Evolutionary conservation across 1,284 basidiomycete genomes (phyloP), one percentile per base, ranked within the genome.

Genomic region (Irpex sp.): DNA sequence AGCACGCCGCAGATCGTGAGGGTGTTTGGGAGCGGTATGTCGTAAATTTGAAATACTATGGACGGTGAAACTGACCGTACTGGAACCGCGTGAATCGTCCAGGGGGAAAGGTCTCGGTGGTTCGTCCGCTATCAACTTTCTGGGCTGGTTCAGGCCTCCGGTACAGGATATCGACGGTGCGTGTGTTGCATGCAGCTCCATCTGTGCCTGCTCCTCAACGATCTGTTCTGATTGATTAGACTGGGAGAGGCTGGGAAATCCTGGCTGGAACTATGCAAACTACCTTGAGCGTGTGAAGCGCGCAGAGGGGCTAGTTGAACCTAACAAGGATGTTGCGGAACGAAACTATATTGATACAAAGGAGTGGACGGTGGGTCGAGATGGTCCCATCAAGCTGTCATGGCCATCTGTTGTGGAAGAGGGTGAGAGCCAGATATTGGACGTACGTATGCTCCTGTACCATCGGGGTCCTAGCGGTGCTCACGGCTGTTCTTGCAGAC

Each of bases 21-120:
- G 39, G 57, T n/a, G 39, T 31, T 7, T 65, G 63, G 63, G 37
- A 54, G 5, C 63, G 63, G 63, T 46, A 46, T n/a, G 39, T 46
- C 39, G n/a, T 13, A 46, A 46, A 33, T 33, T 33, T 33, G 31
- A 33, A 33, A 33, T 33, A 33, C 31, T 6, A 33, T 33, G 6
- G 31, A 33, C 31, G 31, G 39, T 46, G 39, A 46, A 46, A 46
- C n/a, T 46, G 39, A 46, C 31, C 31, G 31, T 33, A 46, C 39
- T 46, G 11, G 39, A 46, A n/a, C 39, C 4, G 39, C 11, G 15
- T 15, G 39, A 13, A 13, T 46, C 39, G 39, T 46, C 13, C n/a
- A 46, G 39, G 39, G 39, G 39, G 11, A 46, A 46, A 15, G 43
- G 43, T n/a, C 43, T 46, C 6, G 43, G 43, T 17, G 43, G 17